Evolutionary conservation across 2,329 filamentous ascomycete species (phyloP).

Genomic region (Ploettnerulaceae sp.): DNA sequence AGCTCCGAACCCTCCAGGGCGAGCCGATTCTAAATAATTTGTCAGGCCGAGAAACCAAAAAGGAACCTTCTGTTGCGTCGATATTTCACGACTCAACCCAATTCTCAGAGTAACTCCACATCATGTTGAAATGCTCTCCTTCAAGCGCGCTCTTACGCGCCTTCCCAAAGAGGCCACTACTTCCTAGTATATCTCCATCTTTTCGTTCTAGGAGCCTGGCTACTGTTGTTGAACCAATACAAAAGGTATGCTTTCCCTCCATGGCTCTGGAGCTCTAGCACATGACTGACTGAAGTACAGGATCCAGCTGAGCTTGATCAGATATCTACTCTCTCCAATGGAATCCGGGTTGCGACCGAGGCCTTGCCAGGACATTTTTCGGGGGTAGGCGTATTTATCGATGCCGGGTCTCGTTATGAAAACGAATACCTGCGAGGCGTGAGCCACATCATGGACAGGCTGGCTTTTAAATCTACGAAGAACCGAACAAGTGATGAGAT

Average conservation of each 20-base stretch:
- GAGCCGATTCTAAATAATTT: constrained; percentile 4
- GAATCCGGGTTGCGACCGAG: constrained; percentile 89
- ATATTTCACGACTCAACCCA: background rate
- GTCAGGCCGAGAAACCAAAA: background rate
- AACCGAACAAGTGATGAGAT: constrained; percentile 73
- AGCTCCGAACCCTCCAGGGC: no score
- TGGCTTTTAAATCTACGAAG: constrained; percentile 89
- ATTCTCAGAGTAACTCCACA: constrained; percentile 7
- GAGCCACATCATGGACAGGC: constrained; percentile 90
- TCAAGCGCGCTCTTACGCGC: constrained; percentile 25
- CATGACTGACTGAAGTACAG: constrained; percentile 39
- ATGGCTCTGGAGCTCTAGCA: background rate
- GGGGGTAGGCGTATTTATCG: constrained; percentile 91
- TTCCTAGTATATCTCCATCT: constrained; percentile 21
- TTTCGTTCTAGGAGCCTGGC: constrained; percentile 30
- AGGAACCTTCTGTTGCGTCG: background rate
- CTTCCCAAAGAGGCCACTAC: constrained; percentile 17
- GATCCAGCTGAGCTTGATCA: constrained; percentile 84
- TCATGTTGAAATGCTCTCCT: constrained; percentile 31
- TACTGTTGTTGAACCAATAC: constrained; percentile 32
- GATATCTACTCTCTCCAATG: constrained; percentile 86
- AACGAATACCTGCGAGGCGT: constrained; percentile 78
- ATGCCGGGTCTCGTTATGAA: constrained; percentile 92
- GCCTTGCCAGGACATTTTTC: constrained; percentile 91
- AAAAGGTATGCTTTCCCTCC: constrained; percentile 28